phyloP scores from a whole-genome alignment of 1,284 basidiomycete species.

The Rhodotorula mucilaginosa region DNA sequence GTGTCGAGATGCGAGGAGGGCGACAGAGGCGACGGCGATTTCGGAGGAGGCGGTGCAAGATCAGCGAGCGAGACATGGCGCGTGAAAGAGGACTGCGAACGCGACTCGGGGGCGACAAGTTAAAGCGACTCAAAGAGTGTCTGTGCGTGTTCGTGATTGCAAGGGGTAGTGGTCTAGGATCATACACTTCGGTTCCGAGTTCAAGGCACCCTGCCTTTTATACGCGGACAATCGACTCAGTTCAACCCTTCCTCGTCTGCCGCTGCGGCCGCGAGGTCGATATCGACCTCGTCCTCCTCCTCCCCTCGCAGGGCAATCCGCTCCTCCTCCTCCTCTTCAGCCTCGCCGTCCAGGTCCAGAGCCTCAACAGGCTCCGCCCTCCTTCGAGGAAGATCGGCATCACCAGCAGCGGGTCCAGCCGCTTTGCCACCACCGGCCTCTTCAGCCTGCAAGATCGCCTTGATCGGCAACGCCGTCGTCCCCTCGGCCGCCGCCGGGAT shows the following conservation, averaged over 20 bases:
- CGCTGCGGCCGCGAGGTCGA: background rate
- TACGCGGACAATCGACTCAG: background rate
- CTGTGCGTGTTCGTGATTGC: too few species aligned
- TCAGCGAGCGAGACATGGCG: too few species aligned
- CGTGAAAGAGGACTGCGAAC: too few species aligned
- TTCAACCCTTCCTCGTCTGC: background rate
- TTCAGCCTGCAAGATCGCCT: constrained; percentile 18
- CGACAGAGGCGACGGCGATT: too few species aligned
- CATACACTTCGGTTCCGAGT: too few species aligned
- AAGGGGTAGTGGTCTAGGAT: too few species aligned
- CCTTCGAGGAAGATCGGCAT: background rate
- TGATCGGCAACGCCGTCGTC: constrained; percentile 18
- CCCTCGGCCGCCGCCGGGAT: constrained; percentile 28
- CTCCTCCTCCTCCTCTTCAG: constrained; percentile 1
- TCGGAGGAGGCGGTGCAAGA: too few species aligned
- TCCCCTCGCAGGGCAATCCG: background rate
- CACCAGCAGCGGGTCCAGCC: background rate
- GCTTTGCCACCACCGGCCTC: constrained; percentile 9
- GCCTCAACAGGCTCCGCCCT: background rate
- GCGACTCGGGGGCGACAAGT: too few species aligned
- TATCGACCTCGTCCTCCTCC: background rate
- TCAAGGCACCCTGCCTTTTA: too few species aligned
- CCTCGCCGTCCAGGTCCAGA: background rate
- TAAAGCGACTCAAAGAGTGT: too few species aligned
- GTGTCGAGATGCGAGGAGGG: too few species aligned